Evolutionary conservation across 1,284 basidiomycete genomes (phyloP).

Genomic region (Gymnopus androsaceus): DNA sequence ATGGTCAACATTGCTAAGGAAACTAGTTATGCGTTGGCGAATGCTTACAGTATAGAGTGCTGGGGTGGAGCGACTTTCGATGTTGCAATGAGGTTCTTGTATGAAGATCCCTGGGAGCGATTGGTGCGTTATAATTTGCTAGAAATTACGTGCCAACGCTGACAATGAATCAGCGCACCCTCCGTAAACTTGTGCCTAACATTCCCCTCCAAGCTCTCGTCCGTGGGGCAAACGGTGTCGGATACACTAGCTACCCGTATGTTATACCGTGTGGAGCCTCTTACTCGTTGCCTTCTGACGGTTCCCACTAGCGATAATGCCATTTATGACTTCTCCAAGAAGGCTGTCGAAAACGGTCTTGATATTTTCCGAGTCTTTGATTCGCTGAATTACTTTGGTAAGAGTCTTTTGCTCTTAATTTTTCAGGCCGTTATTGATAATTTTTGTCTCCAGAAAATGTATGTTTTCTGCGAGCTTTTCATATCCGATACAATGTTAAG

Average conservation of each 20-base stretch:
- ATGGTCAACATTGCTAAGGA: conserved; percentile 99
- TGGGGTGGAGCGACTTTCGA: conserved; percentile 99
- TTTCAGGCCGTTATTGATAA: conserved; percentile 9
- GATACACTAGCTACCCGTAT: conserved; percentile 97
- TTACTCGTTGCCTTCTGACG: conserved; percentile 12
- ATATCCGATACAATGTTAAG: neutral
- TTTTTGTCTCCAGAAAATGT: conserved; percentile 58
- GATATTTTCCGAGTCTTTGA: conserved; percentile 99
- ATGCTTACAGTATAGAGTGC: conserved; percentile 97
- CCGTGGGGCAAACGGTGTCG: conserved; percentile 98
- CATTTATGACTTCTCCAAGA: conserved; percentile 98
- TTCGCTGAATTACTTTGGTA: conserved; percentile 96
- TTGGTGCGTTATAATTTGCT: conserved; percentile 54
- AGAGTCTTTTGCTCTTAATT: conserved; percentile 27
- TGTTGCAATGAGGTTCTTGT: conserved; percentile 99
- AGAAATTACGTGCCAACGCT: conserved; percentile 7
- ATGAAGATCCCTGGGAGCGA: conserved; percentile 99
- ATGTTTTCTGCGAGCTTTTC: conserved; percentile 24
- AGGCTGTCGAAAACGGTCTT: conserved; percentile 97
- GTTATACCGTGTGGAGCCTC: conserved; percentile 30
- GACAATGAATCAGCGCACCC: conserved; percentile 61
- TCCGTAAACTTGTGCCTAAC: conserved; percentile 96
- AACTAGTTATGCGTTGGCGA: conserved; percentile 92
- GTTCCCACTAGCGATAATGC: conserved; percentile 83
- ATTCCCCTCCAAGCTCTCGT: conserved; percentile 98